These are phyloP conservation scores for Neurospora sp. DNA, from an alignment of 495 filamentous ascomycete genomes.

Conservation along the genomic window DNA sequence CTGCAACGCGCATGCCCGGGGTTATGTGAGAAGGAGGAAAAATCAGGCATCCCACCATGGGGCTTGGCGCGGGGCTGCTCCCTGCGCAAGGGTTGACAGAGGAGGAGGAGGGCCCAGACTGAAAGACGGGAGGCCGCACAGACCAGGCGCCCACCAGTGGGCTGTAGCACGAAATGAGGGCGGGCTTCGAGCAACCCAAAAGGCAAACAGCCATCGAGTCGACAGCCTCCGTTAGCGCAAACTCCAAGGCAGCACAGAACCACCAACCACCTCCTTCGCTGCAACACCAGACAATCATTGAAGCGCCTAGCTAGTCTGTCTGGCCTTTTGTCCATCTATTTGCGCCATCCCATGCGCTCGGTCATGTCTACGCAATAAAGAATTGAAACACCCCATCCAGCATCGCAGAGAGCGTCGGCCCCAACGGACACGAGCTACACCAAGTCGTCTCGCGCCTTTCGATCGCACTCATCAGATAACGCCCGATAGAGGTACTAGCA, in stretches of 20 bases:
- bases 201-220: neutral
- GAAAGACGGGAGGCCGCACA: conserved; percentile 4
- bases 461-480: neutral
- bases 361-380: conserved; percentile 14
- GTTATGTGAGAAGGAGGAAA: neutral
- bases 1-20: neutral
- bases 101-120: conserved; percentile 1
- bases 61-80: conserved; percentile 7
- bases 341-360: conserved; percentile 9
- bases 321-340: neutral
- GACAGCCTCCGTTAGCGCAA: neutral
- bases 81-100: conserved; percentile 4
- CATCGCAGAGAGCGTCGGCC: neutral
- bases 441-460: neutral
- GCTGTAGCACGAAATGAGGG: conserved; percentile 14
- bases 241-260: neutral
- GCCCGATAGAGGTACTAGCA: neutral
- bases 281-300: neutral
- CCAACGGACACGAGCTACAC: neutral
- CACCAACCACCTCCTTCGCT: neutral
- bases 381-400: neutral
- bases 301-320: neutral
- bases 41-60: conserved; percentile 3
- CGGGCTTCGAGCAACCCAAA: conserved; percentile 13
- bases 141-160: conserved; percentile 8